Percentiles rank a stretch among this genome's conserved stretches.
Evolutionary conservation across 2,329 filamentous ascomycete genomes (phyloP).

Genomic region (Neopestalotiopsis clavispora): DNA sequence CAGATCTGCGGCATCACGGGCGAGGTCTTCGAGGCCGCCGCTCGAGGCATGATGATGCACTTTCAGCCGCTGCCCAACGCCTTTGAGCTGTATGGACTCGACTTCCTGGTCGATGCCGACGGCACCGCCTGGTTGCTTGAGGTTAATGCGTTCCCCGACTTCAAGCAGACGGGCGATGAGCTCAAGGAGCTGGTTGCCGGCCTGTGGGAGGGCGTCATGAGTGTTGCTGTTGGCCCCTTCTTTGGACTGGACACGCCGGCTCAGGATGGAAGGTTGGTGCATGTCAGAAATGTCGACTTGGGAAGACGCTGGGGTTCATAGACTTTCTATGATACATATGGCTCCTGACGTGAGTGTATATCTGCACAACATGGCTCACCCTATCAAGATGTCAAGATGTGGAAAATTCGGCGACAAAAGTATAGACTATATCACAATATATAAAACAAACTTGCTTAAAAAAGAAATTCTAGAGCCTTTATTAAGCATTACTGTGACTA

Average conservation of each 20-base stretch:
- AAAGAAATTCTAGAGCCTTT: too few relatives aligned
- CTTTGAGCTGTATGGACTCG: conserved; percentile 91
- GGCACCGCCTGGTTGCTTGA: conserved; percentile 80
- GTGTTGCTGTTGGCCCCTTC: conserved; percentile 69
- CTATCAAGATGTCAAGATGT: too few relatives aligned
- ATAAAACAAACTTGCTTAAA: too few relatives aligned
- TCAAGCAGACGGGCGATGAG: conserved; percentile 84
- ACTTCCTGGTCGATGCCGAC: conserved; percentile 78
- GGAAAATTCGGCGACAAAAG: too few relatives aligned
- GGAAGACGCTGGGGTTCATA: conserved; percentile 9
- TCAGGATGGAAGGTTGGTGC: conserved; percentile 9
- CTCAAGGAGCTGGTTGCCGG: conserved; percentile 73
- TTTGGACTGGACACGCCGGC: conserved; percentile 52
- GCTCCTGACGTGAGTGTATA: not conserved
- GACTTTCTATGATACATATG: too few relatives aligned
- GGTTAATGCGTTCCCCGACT: conserved; percentile 96
- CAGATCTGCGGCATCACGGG: conserved; percentile 78
- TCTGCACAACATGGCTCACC: not conserved
- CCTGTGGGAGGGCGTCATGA: conserved; percentile 77
- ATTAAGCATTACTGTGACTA: too few relatives aligned
- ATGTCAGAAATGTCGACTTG: conserved; percentile 19
- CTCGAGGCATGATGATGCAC: conserved; percentile 82
- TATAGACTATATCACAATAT: too few relatives aligned
- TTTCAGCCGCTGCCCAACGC: conserved; percentile 89
- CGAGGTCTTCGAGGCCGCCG: conserved; percentile 86